Percentiles rank a stretch among this genome's conserved stretches.
Evolutionary conservation across 306 rosid genomes (phyloP).

Genomic region (Rubus idaeus): DNA sequence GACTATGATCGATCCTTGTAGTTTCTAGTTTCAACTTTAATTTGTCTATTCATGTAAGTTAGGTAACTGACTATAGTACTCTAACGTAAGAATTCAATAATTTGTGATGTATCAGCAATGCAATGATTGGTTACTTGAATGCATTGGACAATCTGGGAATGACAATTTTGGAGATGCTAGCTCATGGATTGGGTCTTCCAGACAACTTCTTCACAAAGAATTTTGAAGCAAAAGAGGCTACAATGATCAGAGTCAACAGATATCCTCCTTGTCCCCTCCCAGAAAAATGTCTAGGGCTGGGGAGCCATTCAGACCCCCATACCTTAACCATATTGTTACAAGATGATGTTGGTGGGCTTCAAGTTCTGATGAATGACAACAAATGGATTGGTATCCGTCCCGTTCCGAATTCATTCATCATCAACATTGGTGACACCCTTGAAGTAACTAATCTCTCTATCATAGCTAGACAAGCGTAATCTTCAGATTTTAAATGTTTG

Average conservation of each 20-base stretch:
- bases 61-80: neutral
- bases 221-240: conserved; percentile 8
- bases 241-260: conserved; percentile 20
- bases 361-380: neutral
- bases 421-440: conserved; percentile 17
- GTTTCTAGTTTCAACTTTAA: too few species aligned
- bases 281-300: conserved; percentile 22
- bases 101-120: neutral
- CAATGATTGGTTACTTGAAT: conserved; percentile 5
- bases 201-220: neutral
- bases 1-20: too few species aligned
- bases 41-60: too few species aligned
- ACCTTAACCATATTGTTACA: conserved; percentile 15
- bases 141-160: conserved; percentile 17
- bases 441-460: conserved; percentile 1
- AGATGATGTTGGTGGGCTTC: conserved; percentile 20
- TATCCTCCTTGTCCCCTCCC: conserved; percentile 23
- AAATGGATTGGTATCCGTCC: conserved; percentile 21
- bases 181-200: conserved; percentile 17
- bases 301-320: conserved; percentile 24
- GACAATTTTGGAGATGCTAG: conserved; percentile 10
- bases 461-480: neutral
- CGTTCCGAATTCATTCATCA: conserved; percentile 12
- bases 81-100: neutral
- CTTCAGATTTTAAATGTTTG: neutral